Evolutionary conservation across 345 rosid species (phyloP), one percentile per base, ranked within the genome.

Genomic region (Pistacia atlantica): DNA sequence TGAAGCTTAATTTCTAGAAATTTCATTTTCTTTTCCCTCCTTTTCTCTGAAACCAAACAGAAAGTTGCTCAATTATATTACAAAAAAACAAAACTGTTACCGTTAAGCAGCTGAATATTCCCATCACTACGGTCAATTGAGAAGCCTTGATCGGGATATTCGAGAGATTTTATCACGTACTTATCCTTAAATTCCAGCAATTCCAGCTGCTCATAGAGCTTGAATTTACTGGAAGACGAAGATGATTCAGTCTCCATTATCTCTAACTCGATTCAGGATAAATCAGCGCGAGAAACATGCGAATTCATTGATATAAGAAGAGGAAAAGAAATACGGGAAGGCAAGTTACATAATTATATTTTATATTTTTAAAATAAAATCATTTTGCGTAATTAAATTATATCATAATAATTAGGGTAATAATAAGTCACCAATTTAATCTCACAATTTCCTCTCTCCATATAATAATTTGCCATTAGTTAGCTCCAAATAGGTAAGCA

Each of bases 151-250:
- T 54, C 60, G 20, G 91, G 90, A 78, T 88, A 87, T 48, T 83
- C 89, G 45, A 82, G 72, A 48, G 97, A 83, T 74, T 81, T 89
- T 82, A 93, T 78, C 73, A 95, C 93, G 82, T 85, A 95, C 86
- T 83, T 90, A 56, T 90, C 97, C 33, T 80, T 88, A 69, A 87
- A 93, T 78, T 95, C 99, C 71, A 65, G 89, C 90, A 95, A 84
- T 72, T 93, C 86, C 22, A 95, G 74, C 63, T 80, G 85, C 72
- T 92, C 94, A 77, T 67, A 66, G 65, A 95, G 92, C 90, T 87
- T 92, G 90, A 92, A 95, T 58, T 87, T 79, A 79, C 75, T 80
- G 0, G 90, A 70, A 65, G 82, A 72, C 14, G 85, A 58, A 72
- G 81, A 65, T 16, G 85, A 61, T 72, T 71, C 86, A 22, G 65